Evolutionary conservation across 768 basidiomycete genomes (phyloP), one percentile per base, ranked within the genome.

Genomic region (Lyophyllum shimeji): DNA sequence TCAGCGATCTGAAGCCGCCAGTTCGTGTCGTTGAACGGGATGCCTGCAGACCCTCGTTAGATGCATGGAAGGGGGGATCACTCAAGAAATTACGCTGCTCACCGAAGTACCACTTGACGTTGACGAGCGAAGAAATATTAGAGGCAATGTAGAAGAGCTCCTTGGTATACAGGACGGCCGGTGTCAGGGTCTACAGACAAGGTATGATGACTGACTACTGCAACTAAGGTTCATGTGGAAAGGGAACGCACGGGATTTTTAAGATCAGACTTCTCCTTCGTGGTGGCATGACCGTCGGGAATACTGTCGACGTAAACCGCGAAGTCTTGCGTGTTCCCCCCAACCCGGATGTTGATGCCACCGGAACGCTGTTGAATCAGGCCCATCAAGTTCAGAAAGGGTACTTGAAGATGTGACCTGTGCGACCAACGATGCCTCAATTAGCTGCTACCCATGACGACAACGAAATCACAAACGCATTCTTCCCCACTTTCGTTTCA

Each of bases 1-100:
- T 83, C 79, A 5, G 84, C 86, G 31, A 87, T 82, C 34, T 69
- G 68, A 18, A 85, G 67, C 2, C 78, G 71, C 74, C 79, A 81
- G 64, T 84, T 70, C 12, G 82, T 82, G 47, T 87, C 80, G 64
- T 90, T 88, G 74, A 90, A 89, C 0, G 86, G 86, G 44, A 87
- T 74, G 53, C 75, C 72, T 73, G 25, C 45, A n/a, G 23, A 33
- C 23, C 25, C 29, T 5, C 29, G 9, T 29, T 29, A 9, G 29
- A 29, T 29, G 4, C 29, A n/a, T n/a, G n/a, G 4, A 29, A 4
- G 9, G 9, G 29, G 29, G 9, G 4, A 29, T 29, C 18, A 1
- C 11, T 46, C 34, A 42, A 20, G 3, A 18, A 7, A 21, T 18
- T 12, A 0, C 48, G 58, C 67, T 33, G n/a, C 39, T n/a, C 59